A percentile compares a stretch with the other conserved stretches of the same genome.
Evolutionary conservation across 169 alveolate species (phyloP).

Genomic region (Amoebophrya sp.): DNA sequence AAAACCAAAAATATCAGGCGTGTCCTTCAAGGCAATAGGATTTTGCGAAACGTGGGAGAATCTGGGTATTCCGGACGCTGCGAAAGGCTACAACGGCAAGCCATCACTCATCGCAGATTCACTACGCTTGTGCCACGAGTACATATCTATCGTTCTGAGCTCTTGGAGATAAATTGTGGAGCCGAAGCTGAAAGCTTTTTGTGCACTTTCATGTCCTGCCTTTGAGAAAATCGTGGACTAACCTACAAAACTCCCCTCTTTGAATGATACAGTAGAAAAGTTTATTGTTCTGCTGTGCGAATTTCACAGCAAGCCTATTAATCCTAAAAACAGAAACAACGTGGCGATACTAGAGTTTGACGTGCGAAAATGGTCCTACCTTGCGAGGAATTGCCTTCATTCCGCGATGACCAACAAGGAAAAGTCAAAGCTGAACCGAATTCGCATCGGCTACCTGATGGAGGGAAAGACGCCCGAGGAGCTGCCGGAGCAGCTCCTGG

Average conservation of each 20-base stretch:
- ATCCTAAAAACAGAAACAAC: background rate
- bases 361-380: background rate
- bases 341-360: background rate
- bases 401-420: background rate
- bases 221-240: too few relatives aligned
- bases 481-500: constrained; percentile 16
- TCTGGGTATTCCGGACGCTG: background rate
- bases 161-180: too few relatives aligned
- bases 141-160: background rate
- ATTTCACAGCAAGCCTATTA: too few relatives aligned
- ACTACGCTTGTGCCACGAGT: background rate
- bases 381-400: background rate
- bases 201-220: too few relatives aligned
- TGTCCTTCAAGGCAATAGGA: background rate
- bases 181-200: too few relatives aligned
- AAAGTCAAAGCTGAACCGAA: background rate
- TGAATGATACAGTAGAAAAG: too few relatives aligned
- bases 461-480: background rate
- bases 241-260: too few relatives aligned
- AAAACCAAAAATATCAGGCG: background rate
- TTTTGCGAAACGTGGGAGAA: constrained; percentile 9
- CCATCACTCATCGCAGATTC: background rate
- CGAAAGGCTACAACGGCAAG: background rate
- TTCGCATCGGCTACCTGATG: background rate
- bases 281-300: too few relatives aligned